phyloP scores from a whole-genome alignment of 2,329 filamentous ascomycete species.

The Canariomyces notabilis region DNA sequence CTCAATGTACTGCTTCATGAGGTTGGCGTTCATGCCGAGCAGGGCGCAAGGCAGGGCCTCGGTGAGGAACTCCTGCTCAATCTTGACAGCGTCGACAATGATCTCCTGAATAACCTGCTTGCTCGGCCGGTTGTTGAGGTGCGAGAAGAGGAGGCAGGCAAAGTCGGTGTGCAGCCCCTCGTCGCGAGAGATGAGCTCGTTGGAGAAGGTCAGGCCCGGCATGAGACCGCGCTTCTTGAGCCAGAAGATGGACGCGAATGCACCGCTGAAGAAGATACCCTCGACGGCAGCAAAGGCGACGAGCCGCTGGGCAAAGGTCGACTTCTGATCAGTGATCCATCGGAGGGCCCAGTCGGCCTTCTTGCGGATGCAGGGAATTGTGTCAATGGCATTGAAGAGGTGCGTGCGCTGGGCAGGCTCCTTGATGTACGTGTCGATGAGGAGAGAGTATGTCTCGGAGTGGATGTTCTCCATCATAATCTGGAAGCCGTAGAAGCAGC shows the following conservation, averaged over 20 bases:
- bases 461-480: constrained; percentile 99
- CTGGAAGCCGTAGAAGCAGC: constrained; percentile 99
- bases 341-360: constrained; percentile 97
- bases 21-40: constrained; percentile 91
- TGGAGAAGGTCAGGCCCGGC: constrained; percentile 97
- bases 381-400: constrained; percentile 98
- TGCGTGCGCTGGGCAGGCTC: constrained; percentile 90
- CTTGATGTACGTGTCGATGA: constrained; percentile 99
- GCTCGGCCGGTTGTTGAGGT: constrained; percentile 85
- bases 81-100: constrained; percentile 87
- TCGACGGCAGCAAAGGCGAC: constrained; percentile 97
- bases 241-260: constrained; percentile 99
- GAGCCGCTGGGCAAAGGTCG: constrained; percentile 90
- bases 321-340: constrained; percentile 92
- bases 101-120: constrained; percentile 77
- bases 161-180: constrained; percentile 99
- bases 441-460: constrained; percentile 97
- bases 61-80: constrained; percentile 97
- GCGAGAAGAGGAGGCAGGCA: constrained; percentile 94
- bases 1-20: constrained; percentile 99
- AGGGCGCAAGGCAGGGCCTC: constrained; percentile 90
- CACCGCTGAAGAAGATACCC: constrained; percentile 99
- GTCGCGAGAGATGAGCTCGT: constrained; percentile 98
- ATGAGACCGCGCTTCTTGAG: constrained; percentile 99
- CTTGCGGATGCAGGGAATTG: constrained; percentile 95